These are phyloP conservation scores for Dissophora globulifera DNA, from an alignment of 192 early-diverging fungal genomes.

Conservation along the genomic window DNA sequence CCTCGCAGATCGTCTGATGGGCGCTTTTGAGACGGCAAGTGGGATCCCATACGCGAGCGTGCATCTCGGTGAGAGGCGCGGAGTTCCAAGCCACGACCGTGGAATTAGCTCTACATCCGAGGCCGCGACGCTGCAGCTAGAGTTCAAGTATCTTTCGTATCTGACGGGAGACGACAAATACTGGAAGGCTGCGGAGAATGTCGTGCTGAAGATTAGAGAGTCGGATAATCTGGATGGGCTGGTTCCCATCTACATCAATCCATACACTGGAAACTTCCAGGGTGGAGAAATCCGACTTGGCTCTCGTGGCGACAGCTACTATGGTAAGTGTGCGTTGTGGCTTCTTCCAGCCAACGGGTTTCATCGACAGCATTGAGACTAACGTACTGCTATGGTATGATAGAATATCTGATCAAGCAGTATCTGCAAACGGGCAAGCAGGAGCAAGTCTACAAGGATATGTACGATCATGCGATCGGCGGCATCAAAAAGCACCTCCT, in stretches of 20 bases:
- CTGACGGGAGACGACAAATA: constrained; percentile 74
- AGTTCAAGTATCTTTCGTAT: constrained; percentile 76
- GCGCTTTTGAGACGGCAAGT: constrained; percentile 66
- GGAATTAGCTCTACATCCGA: constrained; percentile 64
- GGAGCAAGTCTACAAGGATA: constrained; percentile 70
- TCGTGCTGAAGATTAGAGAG: constrained; percentile 59
- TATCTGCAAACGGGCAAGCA: constrained; percentile 76
- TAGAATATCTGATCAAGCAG: constrained; percentile 94
- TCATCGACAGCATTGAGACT: constrained; percentile 24
- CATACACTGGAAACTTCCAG: constrained; percentile 58
- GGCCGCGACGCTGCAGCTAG: constrained; percentile 77
- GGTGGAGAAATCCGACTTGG: constrained; percentile 69
- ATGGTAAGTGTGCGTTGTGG: constrained; percentile 66
- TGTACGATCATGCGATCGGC: constrained; percentile 71
- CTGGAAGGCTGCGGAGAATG: constrained; percentile 73
- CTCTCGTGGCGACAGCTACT: constrained; percentile 78
- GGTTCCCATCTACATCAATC: constrained; percentile 76
- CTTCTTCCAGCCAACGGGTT: neutral
- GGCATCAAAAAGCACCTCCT: constrained; percentile 78
- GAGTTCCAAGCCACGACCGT: constrained; percentile 39
- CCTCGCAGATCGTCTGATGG: constrained; percentile 68
- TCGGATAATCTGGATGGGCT: constrained; percentile 69
- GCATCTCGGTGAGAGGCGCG: constrained; percentile 53
- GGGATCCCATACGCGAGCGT: constrained; percentile 67
- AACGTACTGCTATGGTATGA: neutral